A percentile compares a stretch with the other conserved stretches of the same genome.
Conservation (phyloP, 306 rosid genomes). For the Acmispon strigosus region DNA sequence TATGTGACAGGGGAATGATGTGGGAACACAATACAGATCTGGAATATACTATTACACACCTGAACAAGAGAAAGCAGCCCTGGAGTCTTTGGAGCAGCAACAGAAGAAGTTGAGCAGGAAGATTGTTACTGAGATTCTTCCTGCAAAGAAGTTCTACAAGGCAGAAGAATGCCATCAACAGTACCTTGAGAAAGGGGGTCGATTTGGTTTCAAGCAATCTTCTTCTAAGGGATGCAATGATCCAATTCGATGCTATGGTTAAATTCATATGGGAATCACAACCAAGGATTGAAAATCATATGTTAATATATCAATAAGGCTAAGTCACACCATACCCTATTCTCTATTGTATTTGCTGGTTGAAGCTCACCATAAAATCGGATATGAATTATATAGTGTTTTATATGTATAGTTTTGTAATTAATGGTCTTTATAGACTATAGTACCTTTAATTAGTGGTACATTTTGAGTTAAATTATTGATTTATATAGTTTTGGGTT, state of each 20-base stretch:
- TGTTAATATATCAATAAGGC: slow-evolving; percentile 15
- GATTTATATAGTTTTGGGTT: no score
- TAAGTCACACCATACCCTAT: not conserved
- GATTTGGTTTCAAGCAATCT: slow-evolving; percentile 79
- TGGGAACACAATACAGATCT: slow-evolving; percentile 91
- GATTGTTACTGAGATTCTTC: slow-evolving; percentile 79
- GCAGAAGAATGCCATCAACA: slow-evolving; percentile 97
- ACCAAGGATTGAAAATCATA: not conserved
- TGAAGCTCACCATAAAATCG: slow-evolving; percentile 1
- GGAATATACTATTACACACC: slow-evolving; percentile 93
- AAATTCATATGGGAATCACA: not conserved
- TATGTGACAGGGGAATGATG: slow-evolving; percentile 70
- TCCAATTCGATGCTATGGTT: slow-evolving; percentile 93
- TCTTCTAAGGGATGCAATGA: slow-evolving; percentile 77
- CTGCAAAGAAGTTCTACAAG: slow-evolving; percentile 80
- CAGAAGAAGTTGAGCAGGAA: slow-evolving; percentile 55
- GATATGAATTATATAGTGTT: no score
- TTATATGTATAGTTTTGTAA: not conserved
- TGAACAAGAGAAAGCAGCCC: slow-evolving; percentile 79
- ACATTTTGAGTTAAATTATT: no score
- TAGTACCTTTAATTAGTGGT: no score
- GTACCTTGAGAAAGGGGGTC: slow-evolving; percentile 90
- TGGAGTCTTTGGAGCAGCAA: slow-evolving; percentile 51
- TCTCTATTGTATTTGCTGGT: not conserved
- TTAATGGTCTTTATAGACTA: not conserved